Percentiles rank a stretch among this genome's conserved stretches.
These are phyloP conservation scores for Stropharia rugosoannulata DNA, from an alignment of 768 basidiomycete species.

Conservation along the genomic window DNA sequence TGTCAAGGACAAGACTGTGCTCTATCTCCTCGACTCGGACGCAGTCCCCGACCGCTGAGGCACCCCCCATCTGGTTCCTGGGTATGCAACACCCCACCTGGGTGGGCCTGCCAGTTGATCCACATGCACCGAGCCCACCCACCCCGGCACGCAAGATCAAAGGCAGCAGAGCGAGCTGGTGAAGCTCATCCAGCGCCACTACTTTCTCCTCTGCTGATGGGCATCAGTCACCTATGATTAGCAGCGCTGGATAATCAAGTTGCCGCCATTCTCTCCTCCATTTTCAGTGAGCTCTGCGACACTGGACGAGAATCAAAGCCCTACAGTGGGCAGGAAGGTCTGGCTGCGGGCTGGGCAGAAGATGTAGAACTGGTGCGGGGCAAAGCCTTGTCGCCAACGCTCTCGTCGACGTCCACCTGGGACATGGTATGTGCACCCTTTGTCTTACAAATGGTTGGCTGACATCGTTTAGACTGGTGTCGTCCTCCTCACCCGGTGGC, in stretches of 20 bases:
- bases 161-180: neutral
- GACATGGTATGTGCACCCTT: constrained; percentile 34
- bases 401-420: constrained; percentile 60
- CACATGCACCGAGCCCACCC: constrained; percentile 1
- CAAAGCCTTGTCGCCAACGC: constrained; percentile 37
- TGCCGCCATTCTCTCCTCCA: constrained; percentile 11
- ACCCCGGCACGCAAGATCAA: neutral
- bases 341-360: constrained; percentile 77
- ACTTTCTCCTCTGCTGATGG: neutral
- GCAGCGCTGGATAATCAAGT: constrained; percentile 21
- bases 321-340: constrained; percentile 42
- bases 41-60: constrained; percentile 76
- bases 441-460: neutral
- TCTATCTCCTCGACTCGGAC: constrained; percentile 90
- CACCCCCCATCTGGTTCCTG: constrained; percentile 86
- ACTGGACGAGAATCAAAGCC: constrained; percentile 24
- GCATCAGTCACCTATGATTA: neutral
- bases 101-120: constrained; percentile 36
- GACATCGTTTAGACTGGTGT: constrained; percentile 68
- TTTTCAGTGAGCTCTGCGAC: neutral
- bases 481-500: constrained; percentile 60
- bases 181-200: neutral
- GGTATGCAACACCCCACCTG: constrained; percentile 81
- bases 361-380: constrained; percentile 52
- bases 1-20: constrained; percentile 80